Evolutionary conservation across 1,284 basidiomycete genomes (phyloP), one percentile per base, ranked within the genome.

Genomic region (Acaromyces ingoldii): DNA sequence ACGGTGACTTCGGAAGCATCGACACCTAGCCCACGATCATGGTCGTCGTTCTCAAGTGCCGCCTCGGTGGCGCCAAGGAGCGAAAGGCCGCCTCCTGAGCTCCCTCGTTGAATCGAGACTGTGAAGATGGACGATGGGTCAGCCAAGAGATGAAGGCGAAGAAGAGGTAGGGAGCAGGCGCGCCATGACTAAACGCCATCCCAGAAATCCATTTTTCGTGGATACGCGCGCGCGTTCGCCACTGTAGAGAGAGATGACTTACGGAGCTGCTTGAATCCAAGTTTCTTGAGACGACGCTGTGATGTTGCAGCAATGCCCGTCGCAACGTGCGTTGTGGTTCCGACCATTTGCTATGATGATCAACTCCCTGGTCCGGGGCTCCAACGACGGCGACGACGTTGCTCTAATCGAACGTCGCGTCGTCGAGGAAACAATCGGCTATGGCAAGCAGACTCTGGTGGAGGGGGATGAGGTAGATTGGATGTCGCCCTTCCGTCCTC

Each of bases 11-110:
- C 69, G 55, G 57, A 63, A 17, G 65, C 62, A 28, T 72, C 69
- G 11, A 72, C 69, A 55, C 69, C 69, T 29, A 72, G 59, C 7
- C 65, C 67, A 4, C 60, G 62, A 42, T 72, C 69, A 31, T 69
- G 67, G 5, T 72, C 69, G 24, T 61, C 64, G 22, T 60, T 61
- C 50, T 70, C 69, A 40, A 72, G 66, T 46, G 70, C 67, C 22
- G 69, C 58, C 33, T 62, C 63, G 15, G 48, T 42, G 21, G 38
- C 33, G 22, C 42, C 42, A 26, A 28, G 21, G 4, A 45, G 22
- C 30, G 42, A 22, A 7, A 40, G 38, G 7, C 38, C 38, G 28
- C 28, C 28, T 7, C 38, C 38, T n/a, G 42, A 45, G 22, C 42
- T 45, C 3, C 42, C 42, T 45, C 42, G 13, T 45, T 45, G 42